Evolutionary conservation across 768 basidiomycete genomes (phyloP).

Genomic region (Agrocybe pediades): DNA sequence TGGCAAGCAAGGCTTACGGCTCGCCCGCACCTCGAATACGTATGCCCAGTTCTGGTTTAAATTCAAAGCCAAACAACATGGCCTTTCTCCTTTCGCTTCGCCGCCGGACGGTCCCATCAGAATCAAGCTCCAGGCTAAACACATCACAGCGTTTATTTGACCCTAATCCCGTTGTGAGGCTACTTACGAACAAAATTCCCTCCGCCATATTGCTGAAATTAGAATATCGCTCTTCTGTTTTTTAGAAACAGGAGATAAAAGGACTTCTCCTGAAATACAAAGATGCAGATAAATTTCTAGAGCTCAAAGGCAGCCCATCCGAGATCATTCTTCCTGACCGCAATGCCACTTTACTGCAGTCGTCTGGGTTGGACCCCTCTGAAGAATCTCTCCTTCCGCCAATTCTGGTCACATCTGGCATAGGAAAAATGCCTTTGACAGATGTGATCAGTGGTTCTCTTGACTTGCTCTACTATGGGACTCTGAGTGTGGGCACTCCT

Average conservation of each 20-base stretch:
- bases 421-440: conserved; percentile 22
- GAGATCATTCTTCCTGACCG: background rate
- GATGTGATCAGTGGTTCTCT: conserved; percentile 23
- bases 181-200: background rate
- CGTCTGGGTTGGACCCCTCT: conserved; percentile 3
- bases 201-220: too few species aligned
- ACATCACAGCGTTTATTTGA: background rate
- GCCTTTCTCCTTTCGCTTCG: too few species aligned
- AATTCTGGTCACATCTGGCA: conserved; percentile 13
- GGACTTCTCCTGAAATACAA: conserved; percentile 20
- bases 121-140: too few species aligned
- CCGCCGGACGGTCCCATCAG: too few species aligned
- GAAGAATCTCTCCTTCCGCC: conserved; percentile 11
- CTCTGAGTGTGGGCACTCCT: conserved; percentile 54
- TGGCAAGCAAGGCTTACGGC: too few species aligned
- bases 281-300: conserved; percentile 14
- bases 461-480: conserved; percentile 32
- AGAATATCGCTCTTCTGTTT: too few species aligned
- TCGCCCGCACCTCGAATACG: too few species aligned
- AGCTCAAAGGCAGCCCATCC: background rate
- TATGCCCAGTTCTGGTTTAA: too few species aligned
- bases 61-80: too few species aligned
- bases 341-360: background rate
- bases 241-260: conserved; percentile 19
- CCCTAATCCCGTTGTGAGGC: conserved; percentile 4